Conservation (phyloP, 345 rosid species). For the Brassica juncea region DNA sequence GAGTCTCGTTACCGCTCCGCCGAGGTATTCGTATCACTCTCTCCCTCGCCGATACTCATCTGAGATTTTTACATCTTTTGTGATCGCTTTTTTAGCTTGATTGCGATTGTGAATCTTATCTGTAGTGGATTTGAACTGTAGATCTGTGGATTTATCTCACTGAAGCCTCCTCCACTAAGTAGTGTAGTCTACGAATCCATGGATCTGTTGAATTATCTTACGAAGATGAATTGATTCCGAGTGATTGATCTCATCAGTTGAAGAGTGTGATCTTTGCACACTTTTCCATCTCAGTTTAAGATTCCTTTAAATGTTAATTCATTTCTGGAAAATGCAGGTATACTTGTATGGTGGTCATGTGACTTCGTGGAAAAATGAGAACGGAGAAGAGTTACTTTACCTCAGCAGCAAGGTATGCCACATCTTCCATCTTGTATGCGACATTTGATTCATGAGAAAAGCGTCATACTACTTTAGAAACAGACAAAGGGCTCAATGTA, state of each 20-base stretch:
- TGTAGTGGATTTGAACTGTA: constrained; percentile 7
- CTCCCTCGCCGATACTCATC: neutral
- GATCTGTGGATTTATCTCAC: constrained; percentile 15
- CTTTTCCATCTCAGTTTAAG: neutral
- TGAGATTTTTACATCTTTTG: neutral
- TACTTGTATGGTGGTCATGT: constrained; percentile 90
- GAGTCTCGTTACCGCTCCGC: constrained; percentile 67
- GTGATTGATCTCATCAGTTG: neutral
- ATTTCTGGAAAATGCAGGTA: constrained; percentile 47
- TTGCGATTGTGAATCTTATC: constrained; percentile 21
- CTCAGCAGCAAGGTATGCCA: constrained; percentile 72
- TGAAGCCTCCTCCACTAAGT: neutral
- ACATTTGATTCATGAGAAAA: constrained; percentile 14
- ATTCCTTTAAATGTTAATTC: neutral
- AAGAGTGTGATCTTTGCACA: constrained; percentile 16
- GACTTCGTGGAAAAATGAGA: constrained; percentile 94
- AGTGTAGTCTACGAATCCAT: neutral
- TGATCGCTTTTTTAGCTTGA: constrained; percentile 16
- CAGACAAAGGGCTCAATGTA: neutral
- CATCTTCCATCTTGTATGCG: neutral
- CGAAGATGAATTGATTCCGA: neutral
- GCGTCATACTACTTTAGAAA: neutral
- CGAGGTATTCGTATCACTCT: constrained; percentile 52
- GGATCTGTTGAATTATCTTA: constrained; percentile 14
- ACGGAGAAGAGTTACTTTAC: constrained; percentile 80